These are phyloP conservation scores for Ananas comosus DNA, from an alignment of 176 grass and related monocot genomes.

Conservation along the genomic window DNA sequence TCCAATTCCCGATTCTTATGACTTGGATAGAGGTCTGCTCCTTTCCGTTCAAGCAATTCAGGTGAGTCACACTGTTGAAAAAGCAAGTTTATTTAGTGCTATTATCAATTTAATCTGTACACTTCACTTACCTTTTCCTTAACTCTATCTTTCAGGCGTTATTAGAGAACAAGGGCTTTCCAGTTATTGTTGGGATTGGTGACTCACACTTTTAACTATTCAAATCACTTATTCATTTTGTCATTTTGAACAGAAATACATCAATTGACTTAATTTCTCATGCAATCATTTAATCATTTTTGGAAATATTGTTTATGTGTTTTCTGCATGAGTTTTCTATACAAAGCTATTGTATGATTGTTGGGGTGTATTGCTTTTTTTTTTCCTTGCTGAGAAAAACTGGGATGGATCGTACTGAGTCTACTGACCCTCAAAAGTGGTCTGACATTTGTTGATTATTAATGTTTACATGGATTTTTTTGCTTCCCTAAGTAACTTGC, in stretches of 20 bases:
- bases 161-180: slow-evolving; percentile 96
- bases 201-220: slow-evolving; percentile 5
- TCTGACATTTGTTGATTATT: too few relatives aligned
- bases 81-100: neutral
- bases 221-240: neutral
- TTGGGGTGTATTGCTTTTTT: neutral
- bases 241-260: neutral
- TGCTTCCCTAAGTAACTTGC: too few relatives aligned
- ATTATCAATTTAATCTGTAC: neutral
- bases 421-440: too few relatives aligned
- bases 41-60: slow-evolving; percentile 99
- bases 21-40: slow-evolving; percentile 89
- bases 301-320: neutral
- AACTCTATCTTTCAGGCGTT: slow-evolving; percentile 52
- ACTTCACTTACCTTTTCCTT: neutral
- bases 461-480: too few relatives aligned
- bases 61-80: slow-evolving; percentile 29
- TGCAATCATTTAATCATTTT: slow-evolving; percentile 5
- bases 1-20: slow-evolving; percentile 84
- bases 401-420: too few relatives aligned
- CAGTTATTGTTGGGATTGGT: slow-evolving; percentile 97
- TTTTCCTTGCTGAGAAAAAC: too few relatives aligned
- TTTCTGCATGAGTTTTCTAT: neutral
- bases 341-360: neutral
- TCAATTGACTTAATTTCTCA: slow-evolving; percentile 3